phyloP scores from a whole-genome alignment of 768 basidiomycete species.

The Pleurotus citrinopileatus region DNA sequence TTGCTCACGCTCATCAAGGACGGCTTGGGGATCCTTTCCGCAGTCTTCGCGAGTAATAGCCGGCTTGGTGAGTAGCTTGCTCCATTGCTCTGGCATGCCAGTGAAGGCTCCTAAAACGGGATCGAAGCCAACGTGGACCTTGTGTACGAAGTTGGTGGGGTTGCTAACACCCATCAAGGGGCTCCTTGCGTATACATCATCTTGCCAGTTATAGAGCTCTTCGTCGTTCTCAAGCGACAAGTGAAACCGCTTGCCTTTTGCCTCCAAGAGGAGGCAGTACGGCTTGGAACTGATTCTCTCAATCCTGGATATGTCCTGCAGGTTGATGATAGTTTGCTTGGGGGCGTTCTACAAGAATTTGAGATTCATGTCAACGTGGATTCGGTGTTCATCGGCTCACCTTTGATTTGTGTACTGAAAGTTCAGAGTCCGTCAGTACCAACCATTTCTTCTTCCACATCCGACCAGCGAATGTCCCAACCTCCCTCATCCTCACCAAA shows the following conservation, averaged over 20 bases:
- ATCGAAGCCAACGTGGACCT: conserved; percentile 98
- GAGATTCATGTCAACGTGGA: conserved; percentile 1
- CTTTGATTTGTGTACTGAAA: conserved; percentile 92
- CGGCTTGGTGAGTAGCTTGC: conserved; percentile 92
- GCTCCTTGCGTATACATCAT: conserved; percentile 91
- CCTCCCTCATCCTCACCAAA: conserved; percentile 88
- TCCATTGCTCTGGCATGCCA: conserved; percentile 97
- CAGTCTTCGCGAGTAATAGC: conserved; percentile 99
- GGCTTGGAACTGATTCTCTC: conserved; percentile 93
- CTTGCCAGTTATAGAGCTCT: conserved; percentile 98
- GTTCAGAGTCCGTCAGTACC: conserved; percentile 73
- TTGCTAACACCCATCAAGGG: conserved; percentile 92
- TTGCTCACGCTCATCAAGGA: conserved; percentile 94
- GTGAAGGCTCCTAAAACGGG: conserved; percentile 93
- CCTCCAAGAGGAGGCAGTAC: conserved; percentile 87
- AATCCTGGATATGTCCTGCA: conserved; percentile 81
- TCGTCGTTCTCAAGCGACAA: conserved; percentile 89
- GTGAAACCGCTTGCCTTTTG: conserved; percentile 78
- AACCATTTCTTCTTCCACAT: conserved; percentile 92
- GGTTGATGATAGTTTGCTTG: conserved; percentile 56
- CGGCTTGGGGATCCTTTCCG: conserved; percentile 94
- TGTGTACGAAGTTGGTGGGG: conserved; percentile 98
- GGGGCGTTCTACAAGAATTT: conserved; percentile 41
- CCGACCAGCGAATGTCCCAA: conserved; percentile 81
- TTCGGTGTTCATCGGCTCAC: conserved; percentile 41